These are phyloP conservation scores for Macrolepiota albuminosa DNA, from an alignment of 768 basidiomycete genomes.

Conservation along the genomic window DNA sequence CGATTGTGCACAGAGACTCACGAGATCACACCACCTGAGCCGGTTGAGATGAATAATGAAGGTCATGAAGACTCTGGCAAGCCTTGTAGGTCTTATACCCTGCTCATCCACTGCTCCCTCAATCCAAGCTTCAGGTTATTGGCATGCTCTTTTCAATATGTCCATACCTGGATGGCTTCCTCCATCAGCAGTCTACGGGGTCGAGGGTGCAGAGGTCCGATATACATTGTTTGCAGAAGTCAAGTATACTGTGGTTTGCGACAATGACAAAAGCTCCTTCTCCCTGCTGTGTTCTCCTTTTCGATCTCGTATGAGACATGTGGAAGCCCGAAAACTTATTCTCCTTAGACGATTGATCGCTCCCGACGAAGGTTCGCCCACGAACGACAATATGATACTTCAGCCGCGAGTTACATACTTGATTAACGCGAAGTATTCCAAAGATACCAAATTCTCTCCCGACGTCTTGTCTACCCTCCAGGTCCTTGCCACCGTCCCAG, in stretches of 20 bases:
- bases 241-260: constrained; percentile 46
- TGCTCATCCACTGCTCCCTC: background rate
- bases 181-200: constrained; percentile 45
- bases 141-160: constrained; percentile 80
- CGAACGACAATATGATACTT: constrained; percentile 34
- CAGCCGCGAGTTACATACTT: constrained; percentile 47
- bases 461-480: constrained; percentile 60
- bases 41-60: constrained; percentile 61
- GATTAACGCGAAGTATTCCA: constrained; percentile 32
- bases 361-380: background rate
- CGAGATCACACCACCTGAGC: constrained; percentile 50
- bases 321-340: constrained; percentile 31
- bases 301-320: constrained; percentile 37
- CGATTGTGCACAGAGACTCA: constrained; percentile 66
- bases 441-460: constrained; percentile 35
- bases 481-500: constrained; percentile 60
- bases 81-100: constrained; percentile 37
- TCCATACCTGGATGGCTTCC: constrained; percentile 92
- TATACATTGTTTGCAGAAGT: constrained; percentile 69
- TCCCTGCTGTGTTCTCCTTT: constrained; percentile 56
- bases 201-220: constrained; percentile 49
- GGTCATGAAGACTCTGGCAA: constrained; percentile 51
- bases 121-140: constrained; percentile 34
- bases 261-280: constrained; percentile 31
- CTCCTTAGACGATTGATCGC: background rate